Evolutionary conservation across 768 basidiomycete species (phyloP), one percentile per base, ranked within the genome.

Genomic region (Dioszegia crocea): DNA sequence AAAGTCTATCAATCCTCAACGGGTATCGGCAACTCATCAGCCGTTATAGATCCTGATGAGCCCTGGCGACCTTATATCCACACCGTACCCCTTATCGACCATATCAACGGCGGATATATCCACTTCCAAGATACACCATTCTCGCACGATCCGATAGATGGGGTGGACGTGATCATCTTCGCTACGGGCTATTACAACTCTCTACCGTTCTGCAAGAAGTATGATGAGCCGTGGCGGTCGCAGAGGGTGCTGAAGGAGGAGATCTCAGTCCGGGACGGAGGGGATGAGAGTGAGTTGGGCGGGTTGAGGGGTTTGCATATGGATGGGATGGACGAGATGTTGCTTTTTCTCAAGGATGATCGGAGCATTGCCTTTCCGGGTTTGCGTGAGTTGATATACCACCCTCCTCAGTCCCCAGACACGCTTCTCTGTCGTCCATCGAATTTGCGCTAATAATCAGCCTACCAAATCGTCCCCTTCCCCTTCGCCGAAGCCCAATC

Each of bases 401-500:
- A n/a, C n/a, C n/a, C n/a, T n/a, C n/a, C n/a, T n/a, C n/a, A n/a
- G n/a, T n/a, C n/a, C n/a, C n/a, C n/a, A n/a, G n/a, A n/a, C n/a
- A n/a, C n/a, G n/a, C n/a, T n/a, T n/a, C n/a, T n/a, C n/a, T n/a
- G n/a, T n/a, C n/a, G n/a, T n/a, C n/a, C n/a, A n/a, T n/a, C n/a
- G n/a, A n/a, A n/a, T n/a, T n/a, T n/a, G n/a, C n/a, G 48, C 48
- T 49, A 11, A 49, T 49, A 4, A n/a, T 36, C 14, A 76, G 75
- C 62, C 38, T 76, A 74, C 52, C 67, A 67, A 57, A 83, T 89
- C 23, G 81, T 81, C 0, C 91, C 91, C 2, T 82, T 93, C 59
- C 90, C 89, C 0, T 68, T 91, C 0, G 80, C 86, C 49, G 89
- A 96, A 75, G 84, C 83, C 0, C 91, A 94, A 76, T 85, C 86